These are phyloP conservation scores for Wallacemonas rigidus DNA, from an alignment of 208 protist species.

Conservation along the genomic window DNA sequence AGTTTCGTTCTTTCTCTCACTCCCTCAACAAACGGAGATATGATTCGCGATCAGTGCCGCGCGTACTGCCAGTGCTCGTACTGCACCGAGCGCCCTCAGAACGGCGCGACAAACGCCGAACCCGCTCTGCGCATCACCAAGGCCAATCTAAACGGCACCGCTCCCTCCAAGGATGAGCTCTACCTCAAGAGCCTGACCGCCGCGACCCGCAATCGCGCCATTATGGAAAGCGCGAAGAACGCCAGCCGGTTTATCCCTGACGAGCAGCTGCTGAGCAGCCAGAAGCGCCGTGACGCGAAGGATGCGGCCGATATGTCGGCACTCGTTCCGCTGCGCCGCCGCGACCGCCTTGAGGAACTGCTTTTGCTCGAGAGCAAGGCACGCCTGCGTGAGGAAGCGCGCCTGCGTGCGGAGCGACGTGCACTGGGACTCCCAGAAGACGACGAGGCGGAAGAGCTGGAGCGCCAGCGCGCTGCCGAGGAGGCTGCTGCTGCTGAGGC, in stretches of 20 bases:
- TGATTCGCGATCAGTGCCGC: conserved; percentile 83
- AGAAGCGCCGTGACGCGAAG: conserved; percentile 62
- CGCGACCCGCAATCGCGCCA: conserved; percentile 49
- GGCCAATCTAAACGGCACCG: conserved; percentile 29
- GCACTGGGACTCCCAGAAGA: conserved; percentile 48
- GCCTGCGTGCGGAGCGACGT: conserved; percentile 56
- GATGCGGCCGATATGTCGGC: conserved; percentile 55
- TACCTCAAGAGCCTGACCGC: conserved; percentile 74
- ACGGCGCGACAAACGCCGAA: conserved; percentile 19
- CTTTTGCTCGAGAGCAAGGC: conserved; percentile 85
- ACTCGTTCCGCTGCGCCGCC: conserved; percentile 79
- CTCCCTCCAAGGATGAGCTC: conserved; percentile 63
- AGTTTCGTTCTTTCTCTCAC: background rate
- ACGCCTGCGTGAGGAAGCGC: conserved; percentile 58
- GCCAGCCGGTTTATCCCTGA: conserved; percentile 76
- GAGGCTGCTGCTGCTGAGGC: conserved; percentile 2
- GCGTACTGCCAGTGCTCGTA: conserved; percentile 83
- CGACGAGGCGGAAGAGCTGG: conserved; percentile 23
- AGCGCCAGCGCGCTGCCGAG: conserved; percentile 10
- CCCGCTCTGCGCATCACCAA: conserved; percentile 34
- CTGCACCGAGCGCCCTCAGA: conserved; percentile 45
- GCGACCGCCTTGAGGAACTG: conserved; percentile 87
- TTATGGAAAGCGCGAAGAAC: conserved; percentile 72
- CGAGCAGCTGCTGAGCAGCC: conserved; percentile 79
- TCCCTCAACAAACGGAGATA: conserved; percentile 11